Percentiles rank a stretch among this genome's conserved stretches.
Conservation (phyloP, 2,329 filamentous ascomycete genomes). For the Colletotrichum sp. region DNA sequence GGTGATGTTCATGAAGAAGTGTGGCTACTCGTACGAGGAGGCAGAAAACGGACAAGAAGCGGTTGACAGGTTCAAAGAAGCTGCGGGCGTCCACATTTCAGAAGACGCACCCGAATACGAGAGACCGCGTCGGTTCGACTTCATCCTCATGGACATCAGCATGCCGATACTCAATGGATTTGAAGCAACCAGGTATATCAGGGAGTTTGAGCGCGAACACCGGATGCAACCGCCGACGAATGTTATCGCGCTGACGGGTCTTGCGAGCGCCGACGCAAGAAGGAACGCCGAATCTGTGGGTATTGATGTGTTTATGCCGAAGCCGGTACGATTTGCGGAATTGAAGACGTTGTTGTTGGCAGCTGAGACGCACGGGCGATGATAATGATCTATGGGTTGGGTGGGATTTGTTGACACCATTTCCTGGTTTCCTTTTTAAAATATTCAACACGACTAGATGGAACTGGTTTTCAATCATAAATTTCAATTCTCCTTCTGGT, state of each 20-base stretch:
- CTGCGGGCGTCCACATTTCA: conserved; percentile 6
- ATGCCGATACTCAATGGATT: conserved; percentile 62
- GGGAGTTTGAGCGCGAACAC: conserved; percentile 49
- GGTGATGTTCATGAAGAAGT: conserved; percentile 46
- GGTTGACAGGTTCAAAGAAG: conserved; percentile 44
- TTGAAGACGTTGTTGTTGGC: conserved; percentile 39
- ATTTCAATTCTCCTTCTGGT: not conserved
- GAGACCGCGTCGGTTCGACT: conserved; percentile 31
- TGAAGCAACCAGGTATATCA: conserved; percentile 52
- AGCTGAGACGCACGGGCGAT: not conserved
- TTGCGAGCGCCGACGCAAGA: conserved; percentile 53
- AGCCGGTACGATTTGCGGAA: conserved; percentile 51
- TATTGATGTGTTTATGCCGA: conserved; percentile 56
- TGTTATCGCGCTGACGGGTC: conserved; percentile 57
- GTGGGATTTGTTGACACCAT: not conserved
- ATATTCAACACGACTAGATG: not conserved
- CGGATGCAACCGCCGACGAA: conserved; percentile 40
- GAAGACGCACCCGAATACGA: not conserved
- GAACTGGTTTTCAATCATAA: not conserved
- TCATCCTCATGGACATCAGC: conserved; percentile 52
- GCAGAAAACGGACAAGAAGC: conserved; percentile 53
- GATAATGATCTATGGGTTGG: not conserved
- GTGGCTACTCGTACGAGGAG: conserved; percentile 42
- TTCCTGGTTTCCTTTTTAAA: not conserved
- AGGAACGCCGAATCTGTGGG: conserved; percentile 53